Evolutionary conservation across 371 early-diverging fungal genomes (phyloP).

Genomic region (Apophysomyces ossiformis): DNA sequence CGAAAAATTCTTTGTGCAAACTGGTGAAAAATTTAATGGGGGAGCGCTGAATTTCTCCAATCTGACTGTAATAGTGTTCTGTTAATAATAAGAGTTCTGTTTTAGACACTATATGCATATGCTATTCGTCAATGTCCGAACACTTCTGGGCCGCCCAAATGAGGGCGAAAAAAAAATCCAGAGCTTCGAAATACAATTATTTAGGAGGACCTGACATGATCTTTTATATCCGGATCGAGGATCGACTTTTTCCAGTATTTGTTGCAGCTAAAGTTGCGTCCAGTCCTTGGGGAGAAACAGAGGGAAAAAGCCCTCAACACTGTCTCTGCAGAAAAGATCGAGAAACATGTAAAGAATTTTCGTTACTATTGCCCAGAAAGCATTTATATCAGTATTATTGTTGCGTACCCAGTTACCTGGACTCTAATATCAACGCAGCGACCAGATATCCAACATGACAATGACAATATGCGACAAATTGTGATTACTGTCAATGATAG

Average conservation of each 20-base stretch:
- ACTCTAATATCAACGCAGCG: neutral
- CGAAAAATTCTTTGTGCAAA: no score
- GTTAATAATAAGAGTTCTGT: no score
- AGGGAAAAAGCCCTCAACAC: neutral
- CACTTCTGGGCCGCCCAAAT: no score
- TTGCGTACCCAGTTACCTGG: neutral
- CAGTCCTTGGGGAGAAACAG: neutral
- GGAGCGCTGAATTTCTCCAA: no score
- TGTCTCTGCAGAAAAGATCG: neutral
- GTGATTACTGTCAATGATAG: neutral
- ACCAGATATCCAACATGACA: neutral
- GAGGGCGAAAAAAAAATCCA: no score
- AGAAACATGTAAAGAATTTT: neutral
- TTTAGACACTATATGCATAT: no score
- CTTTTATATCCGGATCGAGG: neutral
- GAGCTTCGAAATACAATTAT: no score
- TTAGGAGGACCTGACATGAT: slow-evolving; percentile 3
- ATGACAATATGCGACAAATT: neutral
- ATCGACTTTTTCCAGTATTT: neutral
- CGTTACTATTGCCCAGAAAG: neutral
- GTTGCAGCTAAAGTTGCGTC: neutral
- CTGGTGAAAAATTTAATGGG: no score
- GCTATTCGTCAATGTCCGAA: no score
- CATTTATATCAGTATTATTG: neutral
- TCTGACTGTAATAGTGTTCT: no score